Evolutionary conservation across 345 rosid genomes (phyloP).

Genomic region (Limnanthes douglasii): DNA sequence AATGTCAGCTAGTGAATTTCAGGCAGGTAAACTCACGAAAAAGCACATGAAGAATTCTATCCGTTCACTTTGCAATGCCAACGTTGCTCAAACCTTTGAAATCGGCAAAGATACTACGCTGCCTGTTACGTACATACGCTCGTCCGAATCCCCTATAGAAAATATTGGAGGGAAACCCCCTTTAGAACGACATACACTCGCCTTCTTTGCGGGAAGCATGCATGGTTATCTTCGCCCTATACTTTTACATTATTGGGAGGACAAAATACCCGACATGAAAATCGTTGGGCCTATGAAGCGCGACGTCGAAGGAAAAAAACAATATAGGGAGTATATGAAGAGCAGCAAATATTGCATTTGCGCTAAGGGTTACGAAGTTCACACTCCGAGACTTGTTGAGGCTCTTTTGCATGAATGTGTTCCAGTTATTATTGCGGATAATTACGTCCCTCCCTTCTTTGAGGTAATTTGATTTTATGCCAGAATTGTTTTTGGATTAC

Average conservation of each 20-base stretch:
- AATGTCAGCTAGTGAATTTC: slow-evolving; percentile 12
- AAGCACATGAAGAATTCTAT: slow-evolving; percentile 39
- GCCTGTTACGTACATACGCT: slow-evolving; percentile 62
- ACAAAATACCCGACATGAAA: slow-evolving; percentile 65
- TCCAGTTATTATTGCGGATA: slow-evolving; percentile 80
- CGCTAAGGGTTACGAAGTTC: slow-evolving; percentile 84
- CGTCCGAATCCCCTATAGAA: slow-evolving; percentile 33
- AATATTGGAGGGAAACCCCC: slow-evolving; percentile 61
- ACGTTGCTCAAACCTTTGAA: slow-evolving; percentile 52
- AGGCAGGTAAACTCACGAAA: slow-evolving; percentile 50
- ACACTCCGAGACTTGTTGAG: slow-evolving; percentile 75
- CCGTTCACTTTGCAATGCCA: slow-evolving; percentile 66
- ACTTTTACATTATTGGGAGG: slow-evolving; percentile 54
- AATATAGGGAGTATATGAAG: slow-evolving; percentile 67
- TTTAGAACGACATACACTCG: slow-evolving; percentile 41
- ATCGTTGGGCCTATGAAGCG: slow-evolving; percentile 65
- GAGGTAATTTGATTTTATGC: no score
- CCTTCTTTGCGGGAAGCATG: slow-evolving; percentile 87
- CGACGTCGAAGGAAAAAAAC: slow-evolving; percentile 34
- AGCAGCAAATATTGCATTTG: slow-evolving; percentile 82
- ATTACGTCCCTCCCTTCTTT: slow-evolving; percentile 78
- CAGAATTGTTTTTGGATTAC: no score
- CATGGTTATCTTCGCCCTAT: slow-evolving; percentile 71
- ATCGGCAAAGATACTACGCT: slow-evolving; percentile 62
- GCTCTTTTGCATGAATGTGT: slow-evolving; percentile 66